These are phyloP conservation scores for Drosera spatulata DNA, from an alignment of 179 eudicot species.

Conservation along the genomic window DNA sequence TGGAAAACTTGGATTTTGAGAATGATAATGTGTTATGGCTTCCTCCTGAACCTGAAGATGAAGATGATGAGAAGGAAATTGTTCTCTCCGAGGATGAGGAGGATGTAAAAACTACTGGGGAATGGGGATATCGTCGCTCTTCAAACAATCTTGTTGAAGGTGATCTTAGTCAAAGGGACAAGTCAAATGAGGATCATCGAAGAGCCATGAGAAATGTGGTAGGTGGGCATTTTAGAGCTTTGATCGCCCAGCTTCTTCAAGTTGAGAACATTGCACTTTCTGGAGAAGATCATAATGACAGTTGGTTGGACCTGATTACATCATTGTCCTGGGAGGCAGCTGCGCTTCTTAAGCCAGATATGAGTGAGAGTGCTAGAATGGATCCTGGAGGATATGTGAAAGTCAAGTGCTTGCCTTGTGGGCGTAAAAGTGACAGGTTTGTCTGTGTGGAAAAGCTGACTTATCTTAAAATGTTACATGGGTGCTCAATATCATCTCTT, in stretches of 20 bases:
- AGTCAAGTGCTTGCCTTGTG: constrained; percentile 41
- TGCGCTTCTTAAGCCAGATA: constrained; percentile 45
- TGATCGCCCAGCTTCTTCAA: constrained; percentile 36
- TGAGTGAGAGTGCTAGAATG: constrained; percentile 41
- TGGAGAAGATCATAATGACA: constrained; percentile 26
- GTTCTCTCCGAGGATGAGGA: constrained; percentile 25
- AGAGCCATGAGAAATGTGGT: constrained; percentile 40
- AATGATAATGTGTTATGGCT: constrained; percentile 41
- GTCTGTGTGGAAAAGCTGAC: constrained; percentile 7
- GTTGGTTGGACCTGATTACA: constrained; percentile 44
- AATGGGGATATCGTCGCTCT: constrained; percentile 33
- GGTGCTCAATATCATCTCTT: background rate
- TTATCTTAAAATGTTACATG: background rate
- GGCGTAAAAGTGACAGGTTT: constrained; percentile 40
- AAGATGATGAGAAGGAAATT: constrained; percentile 30
- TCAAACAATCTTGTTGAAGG: constrained; percentile 19
- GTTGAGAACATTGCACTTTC: constrained; percentile 27
- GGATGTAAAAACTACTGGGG: constrained; percentile 27
- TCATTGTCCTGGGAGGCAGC: constrained; percentile 48
- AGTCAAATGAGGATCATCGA: constrained; percentile 29
- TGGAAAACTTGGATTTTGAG: constrained; percentile 40
- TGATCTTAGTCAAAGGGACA: constrained; percentile 30
- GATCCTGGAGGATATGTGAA: constrained; percentile 48
- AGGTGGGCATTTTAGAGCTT: constrained; percentile 37
- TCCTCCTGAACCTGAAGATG: constrained; percentile 43